phyloP scores from a whole-genome alignment of 495 filamentous ascomycete species.

The Daldinia bambusicola region DNA sequence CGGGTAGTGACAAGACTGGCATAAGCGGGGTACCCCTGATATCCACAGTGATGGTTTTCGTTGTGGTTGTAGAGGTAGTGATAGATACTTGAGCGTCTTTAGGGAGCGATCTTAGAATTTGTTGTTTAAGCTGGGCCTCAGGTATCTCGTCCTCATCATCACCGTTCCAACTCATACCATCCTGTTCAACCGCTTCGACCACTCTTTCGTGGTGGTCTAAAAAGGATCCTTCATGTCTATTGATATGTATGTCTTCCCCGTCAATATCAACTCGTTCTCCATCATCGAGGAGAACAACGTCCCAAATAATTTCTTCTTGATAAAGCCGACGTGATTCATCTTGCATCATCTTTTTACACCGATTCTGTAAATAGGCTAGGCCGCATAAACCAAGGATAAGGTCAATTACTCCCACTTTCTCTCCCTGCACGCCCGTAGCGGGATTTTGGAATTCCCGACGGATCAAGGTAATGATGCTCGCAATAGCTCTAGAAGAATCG shows the following conservation, averaged over 20 bases:
- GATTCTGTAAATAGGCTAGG: constrained; percentile 76
- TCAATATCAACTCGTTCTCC: constrained; percentile 70
- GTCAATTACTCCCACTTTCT: constrained; percentile 72
- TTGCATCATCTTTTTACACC: constrained; percentile 70
- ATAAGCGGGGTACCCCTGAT: constrained; percentile 69
- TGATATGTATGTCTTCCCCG: constrained; percentile 47
- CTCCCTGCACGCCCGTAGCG: constrained; percentile 65
- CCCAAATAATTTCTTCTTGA: constrained; percentile 76
- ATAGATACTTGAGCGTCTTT: constrained; percentile 69
- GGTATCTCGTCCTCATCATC: constrained; percentile 54
- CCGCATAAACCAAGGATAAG: constrained; percentile 74
- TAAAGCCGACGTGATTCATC: constrained; percentile 61
- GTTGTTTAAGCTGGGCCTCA: constrained; percentile 56
- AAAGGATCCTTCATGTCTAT: constrained; percentile 1
- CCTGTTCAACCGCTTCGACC: constrained; percentile 61
- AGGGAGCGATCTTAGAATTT: constrained; percentile 58
- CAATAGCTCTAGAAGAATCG: constrained; percentile 82
- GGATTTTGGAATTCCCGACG: constrained; percentile 76
- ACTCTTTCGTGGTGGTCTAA: constrained; percentile 49
- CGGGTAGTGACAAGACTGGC: constrained; percentile 70
- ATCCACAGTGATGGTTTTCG: constrained; percentile 77
- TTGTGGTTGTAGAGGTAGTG: constrained; percentile 69
- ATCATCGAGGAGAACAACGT: constrained; percentile 78
- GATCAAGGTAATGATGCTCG: constrained; percentile 78
- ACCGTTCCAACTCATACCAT: constrained; percentile 46